These are phyloP conservation scores for Tilletia setariae DNA, from an alignment of 1,284 basidiomycete genomes.

Conservation along the genomic window DNA sequence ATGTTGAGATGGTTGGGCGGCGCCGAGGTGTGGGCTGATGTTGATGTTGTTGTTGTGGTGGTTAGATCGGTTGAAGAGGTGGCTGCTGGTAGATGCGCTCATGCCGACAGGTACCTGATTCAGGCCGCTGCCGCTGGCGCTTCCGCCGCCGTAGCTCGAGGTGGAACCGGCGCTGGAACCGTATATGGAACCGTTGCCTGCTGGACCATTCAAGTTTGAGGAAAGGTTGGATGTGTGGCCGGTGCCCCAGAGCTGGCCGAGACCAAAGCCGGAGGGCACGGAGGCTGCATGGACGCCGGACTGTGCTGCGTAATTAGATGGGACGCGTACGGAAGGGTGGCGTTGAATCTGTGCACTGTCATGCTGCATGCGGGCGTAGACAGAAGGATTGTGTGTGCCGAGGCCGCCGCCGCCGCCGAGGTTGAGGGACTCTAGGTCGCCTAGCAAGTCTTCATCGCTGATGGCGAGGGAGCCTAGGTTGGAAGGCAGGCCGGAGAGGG, in stretches of 20 bases:
- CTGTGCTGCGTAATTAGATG: constrained; percentile 23
- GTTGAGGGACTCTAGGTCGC: constrained; percentile 28
- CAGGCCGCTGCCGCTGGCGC: constrained; percentile 20
- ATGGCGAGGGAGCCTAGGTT: constrained; percentile 32
- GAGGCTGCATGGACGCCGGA: constrained; percentile 32
- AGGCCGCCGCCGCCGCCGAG: constrained; percentile 18
- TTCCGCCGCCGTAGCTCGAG: constrained; percentile 23
- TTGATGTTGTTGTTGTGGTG: not conserved
- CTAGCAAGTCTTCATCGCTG: constrained; percentile 38
- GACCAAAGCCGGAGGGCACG: constrained; percentile 32
- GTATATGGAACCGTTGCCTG: constrained; percentile 14
- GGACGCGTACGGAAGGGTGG: constrained; percentile 20
- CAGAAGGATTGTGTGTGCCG: constrained; percentile 13
- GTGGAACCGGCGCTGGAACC: constrained; percentile 7
- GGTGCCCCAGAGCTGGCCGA: constrained; percentile 19
- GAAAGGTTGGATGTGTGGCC: not conserved
- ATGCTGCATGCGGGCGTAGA: constrained; percentile 11
- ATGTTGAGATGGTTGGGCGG: not conserved
- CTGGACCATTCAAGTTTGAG: not conserved
- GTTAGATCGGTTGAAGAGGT: constrained; percentile 3
- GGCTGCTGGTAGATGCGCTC: constrained; percentile 17
- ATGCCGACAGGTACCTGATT: constrained; percentile 24
- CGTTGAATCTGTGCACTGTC: constrained; percentile 10
- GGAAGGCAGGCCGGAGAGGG: not conserved
- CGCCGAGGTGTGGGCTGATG: constrained; percentile 2